phyloP scores from a whole-genome alignment of 768 basidiomycete genomes.

The Tricholoma sp. region DNA sequence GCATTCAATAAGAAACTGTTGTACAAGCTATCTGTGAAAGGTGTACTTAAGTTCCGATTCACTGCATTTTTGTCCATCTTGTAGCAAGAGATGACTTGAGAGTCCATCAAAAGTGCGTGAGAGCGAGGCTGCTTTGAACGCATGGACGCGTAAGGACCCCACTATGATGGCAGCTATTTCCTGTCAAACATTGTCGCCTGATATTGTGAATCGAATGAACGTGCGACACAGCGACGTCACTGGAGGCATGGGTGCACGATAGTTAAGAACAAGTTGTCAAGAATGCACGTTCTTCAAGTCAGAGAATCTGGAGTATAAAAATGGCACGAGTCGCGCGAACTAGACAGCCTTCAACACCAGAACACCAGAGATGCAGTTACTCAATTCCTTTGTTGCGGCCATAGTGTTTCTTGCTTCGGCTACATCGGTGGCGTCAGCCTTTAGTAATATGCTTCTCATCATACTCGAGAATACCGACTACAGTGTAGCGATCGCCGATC shows the following conservation, averaged over 20 bases:
- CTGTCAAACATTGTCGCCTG: no score
- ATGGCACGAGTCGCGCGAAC: no score
- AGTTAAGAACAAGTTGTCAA: background rate
- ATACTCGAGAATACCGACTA: slow-evolving; percentile 23
- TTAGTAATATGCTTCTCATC: slow-evolving; percentile 11
- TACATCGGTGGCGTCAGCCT: background rate
- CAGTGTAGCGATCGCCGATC: slow-evolving; percentile 28
- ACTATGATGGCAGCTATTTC: no score
- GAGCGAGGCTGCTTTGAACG: background rate
- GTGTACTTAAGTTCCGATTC: no score
- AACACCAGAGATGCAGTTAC: background rate
- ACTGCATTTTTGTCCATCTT: no score
- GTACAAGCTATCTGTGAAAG: no score
- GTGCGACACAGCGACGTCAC: no score
- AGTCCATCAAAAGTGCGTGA: background rate
- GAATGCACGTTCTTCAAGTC: background rate
- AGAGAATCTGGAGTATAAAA: background rate
- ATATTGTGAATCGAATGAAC: no score
- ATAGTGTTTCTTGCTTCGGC: background rate
- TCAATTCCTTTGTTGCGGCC: background rate
- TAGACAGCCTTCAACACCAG: background rate
- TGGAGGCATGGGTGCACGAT: background rate
- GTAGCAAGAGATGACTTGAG: background rate
- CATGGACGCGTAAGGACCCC: background rate
- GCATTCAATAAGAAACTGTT: no score